Base-by-base conservation (phyloP, 1,284 basidiomycete genomes). In the Ceratobasidium sp. region DNA sequence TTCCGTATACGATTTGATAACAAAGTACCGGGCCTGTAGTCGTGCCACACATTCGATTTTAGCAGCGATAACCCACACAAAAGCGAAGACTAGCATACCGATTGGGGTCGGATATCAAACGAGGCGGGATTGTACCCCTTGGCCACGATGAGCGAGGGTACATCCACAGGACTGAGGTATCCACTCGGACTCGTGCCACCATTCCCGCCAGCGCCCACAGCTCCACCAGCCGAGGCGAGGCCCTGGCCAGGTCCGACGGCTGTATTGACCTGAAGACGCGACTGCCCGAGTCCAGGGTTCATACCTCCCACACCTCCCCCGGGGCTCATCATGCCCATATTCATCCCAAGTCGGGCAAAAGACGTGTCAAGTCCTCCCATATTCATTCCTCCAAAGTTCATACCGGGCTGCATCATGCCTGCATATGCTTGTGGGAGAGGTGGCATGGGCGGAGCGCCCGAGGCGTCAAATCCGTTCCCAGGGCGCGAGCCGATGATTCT, bases 1-100 rank as follows among this genome's bases (percentile, higher is more conserved):
- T 81, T 98, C 96, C 1, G 96, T 98, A 82, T 96, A 98, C 0
- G 93, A 96, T 81, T 98, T 98, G 87, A 98, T 98, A 35, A 98
- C 96, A 79, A 98, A 98, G 83, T 88, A 98, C 18, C 95, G 88
- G 8, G 96, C 95, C 89, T 93, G 77, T 13, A 41, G 6, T 9
- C 11, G 6, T n/a, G 35, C 32, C 30, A 57, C 66, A 77, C 46
- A 59, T 46, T 4, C 11, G 4, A 38, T 11, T 38, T 38, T 38
- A 38, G 35, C 35, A 38, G 11, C 35, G 35, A 38, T 38, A 38
- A 11, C 35, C 35, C 11, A 38, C 11, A 11, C 38, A 21, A 41
- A 67, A 35, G 50, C 30, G 61, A 35, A 58, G 32, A 38, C 6
- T 47, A 18, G 84, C 90, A 78, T 76, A 92, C 93, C 80, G 89